These are phyloP conservation scores for Monosporascus sp. DNA, from an alignment of 2,329 filamentous ascomycete species.

Conservation along the genomic window DNA sequence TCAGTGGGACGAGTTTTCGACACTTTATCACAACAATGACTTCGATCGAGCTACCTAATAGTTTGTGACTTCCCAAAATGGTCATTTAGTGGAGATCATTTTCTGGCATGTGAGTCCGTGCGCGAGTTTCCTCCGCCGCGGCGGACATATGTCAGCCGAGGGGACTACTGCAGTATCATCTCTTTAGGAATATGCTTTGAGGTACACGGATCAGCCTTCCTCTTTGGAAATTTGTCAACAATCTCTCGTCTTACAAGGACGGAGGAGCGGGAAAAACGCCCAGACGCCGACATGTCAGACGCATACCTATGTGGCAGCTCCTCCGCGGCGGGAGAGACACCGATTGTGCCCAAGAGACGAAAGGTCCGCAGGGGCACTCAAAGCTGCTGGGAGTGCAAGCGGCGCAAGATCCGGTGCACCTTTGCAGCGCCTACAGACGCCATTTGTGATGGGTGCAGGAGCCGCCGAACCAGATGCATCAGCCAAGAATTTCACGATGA, in stretches of 20 bases:
- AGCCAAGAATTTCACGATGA: slow-evolving; percentile 42
- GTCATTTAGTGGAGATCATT: background rate
- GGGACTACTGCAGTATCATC: no score
- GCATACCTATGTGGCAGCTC: background rate
- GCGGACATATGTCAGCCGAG: slow-evolving; percentile 1
- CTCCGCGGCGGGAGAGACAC: slow-evolving; percentile 1
- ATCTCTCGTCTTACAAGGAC: background rate
- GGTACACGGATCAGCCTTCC: no score
- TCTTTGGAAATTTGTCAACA: no score
- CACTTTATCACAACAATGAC: no score
- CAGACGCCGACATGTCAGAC: no score
- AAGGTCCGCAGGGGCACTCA: slow-evolving; percentile 50
- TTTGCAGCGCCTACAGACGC: slow-evolving; percentile 32
- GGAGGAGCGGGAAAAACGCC: background rate
- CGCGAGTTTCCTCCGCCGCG: slow-evolving; percentile 8
- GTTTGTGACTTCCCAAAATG: background rate
- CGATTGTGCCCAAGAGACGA: slow-evolving; percentile 23
- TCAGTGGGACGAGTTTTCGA: background rate
- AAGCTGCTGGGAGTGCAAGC: slow-evolving; percentile 56
- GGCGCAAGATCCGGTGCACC: slow-evolving; percentile 47
- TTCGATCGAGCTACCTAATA: no score
- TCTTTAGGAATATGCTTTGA: no score
- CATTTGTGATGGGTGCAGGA: slow-evolving; percentile 40
- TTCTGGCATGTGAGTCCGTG: background rate
- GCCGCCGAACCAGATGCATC: slow-evolving; percentile 38